A percentile compares a stretch with the other conserved stretches of the same genome.
phyloP scores from a whole-genome alignment of 129 eudicot species.

The Daucus carota region DH1_v3.0 NC_030389.2:15843501-15844000 shows the following conservation, averaged over 20 bases:
- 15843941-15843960: conserved; percentile 81
- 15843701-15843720: conserved; percentile 82
- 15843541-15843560: too few relatives aligned
- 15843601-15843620: conserved; percentile 44
- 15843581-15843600: too few relatives aligned
- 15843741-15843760: conserved; percentile 41
- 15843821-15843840: conserved; percentile 84
- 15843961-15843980: conserved; percentile 29
- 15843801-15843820: conserved; percentile 44
- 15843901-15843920: conserved; percentile 73
- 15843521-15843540: too few relatives aligned
- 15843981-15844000: conserved; percentile 1
- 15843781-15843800: conserved; percentile 49
- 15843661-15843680: conserved; percentile 63
- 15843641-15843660: conserved; percentile 57
- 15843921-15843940: conserved; percentile 64
- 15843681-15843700: conserved; percentile 56
- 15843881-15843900: conserved; percentile 69
- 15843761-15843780: conserved; percentile 50
- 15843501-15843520: too few relatives aligned
- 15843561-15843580: too few relatives aligned
- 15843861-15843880: conserved; percentile 74
- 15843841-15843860: conserved; percentile 83
- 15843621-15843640: conserved; percentile 60
- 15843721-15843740: conserved; percentile 61